These are phyloP conservation scores for Fusarium sp. DNA, from an alignment of 2,329 filamentous ascomycete genomes.

Conservation along the genomic window DNA sequence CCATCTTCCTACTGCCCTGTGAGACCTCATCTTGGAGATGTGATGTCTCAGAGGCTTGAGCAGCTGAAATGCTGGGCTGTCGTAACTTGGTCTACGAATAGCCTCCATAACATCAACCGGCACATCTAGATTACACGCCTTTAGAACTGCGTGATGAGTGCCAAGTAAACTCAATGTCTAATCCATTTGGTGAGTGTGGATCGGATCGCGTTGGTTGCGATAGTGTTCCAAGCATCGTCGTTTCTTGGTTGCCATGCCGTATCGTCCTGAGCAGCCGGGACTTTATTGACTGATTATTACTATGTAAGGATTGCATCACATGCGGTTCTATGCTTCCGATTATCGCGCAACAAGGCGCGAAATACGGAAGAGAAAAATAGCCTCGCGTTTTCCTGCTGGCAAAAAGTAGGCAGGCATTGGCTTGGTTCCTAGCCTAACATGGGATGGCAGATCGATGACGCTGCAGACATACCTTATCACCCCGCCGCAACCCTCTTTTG, in stretches of 20 bases:
- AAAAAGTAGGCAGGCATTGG: not conserved
- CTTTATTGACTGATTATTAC: not conserved
- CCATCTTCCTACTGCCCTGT: conserved; percentile 3
- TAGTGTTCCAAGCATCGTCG: not conserved
- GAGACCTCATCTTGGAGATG: conserved; percentile 1
- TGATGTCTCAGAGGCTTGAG: conserved; percentile 21
- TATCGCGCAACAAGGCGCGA: conserved; percentile 2
- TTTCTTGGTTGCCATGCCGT: not conserved
- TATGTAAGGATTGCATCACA: conserved; percentile 4
- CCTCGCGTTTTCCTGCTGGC: conserved; percentile 9
- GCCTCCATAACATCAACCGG: conserved; percentile 7
- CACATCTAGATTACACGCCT: not conserved
- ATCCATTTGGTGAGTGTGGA: conserved; percentile 6
- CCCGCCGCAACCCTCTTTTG: conserved; percentile 24
- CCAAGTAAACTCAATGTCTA: conserved; percentile 24
- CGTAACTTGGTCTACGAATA: not conserved
- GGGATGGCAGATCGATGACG: conserved; percentile 34
- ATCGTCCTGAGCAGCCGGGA: not conserved
- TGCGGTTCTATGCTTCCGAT: not conserved
- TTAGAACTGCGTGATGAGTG: conserved; percentile 8
- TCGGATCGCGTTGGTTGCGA: not conserved
- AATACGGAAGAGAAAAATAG: conserved; percentile 2
- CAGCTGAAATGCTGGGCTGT: not conserved
- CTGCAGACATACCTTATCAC: conserved; percentile 30
- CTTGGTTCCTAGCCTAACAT: conserved; percentile 12